Base-by-base conservation (phyloP, 768 basidiomycete genomes). In the Crucibulum laeve region DNA sequence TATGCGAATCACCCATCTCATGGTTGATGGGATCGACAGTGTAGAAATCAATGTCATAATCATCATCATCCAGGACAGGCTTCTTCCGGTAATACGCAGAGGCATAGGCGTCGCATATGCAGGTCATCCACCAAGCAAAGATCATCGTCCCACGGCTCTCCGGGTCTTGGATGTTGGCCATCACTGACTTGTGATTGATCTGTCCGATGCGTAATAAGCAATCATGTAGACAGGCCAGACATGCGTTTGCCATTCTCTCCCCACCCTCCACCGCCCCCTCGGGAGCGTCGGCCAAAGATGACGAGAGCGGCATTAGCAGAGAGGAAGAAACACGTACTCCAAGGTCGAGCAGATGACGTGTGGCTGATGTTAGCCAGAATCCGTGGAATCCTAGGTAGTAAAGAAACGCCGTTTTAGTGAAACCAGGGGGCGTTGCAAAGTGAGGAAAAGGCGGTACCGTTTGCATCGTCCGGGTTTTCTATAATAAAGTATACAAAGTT, bases 61-160 rank as follows among this genome's bases (percentile, higher is more conserved):
- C 89, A 48, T 88, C 84, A 52, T 91, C 90, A 58, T 90, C 87
- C 69, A 93, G 69, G 53, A 85, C 73, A 5, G 91, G 90, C 63
- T 91, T 91, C 49, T 84, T 75, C 48, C 90, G 79, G 65, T 91
- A 90, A 62, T 91, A 92, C 24, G 82, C 81, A 23, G 89, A 78
- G 21, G 80, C 79, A 64, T 86, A 91, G 5, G 90, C 88, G 55
- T 96, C 93, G 25, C 79, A 74, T 36, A 92, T 69, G 61, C 85
- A 88, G 5, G 91, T 84, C 79, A 92, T 87, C 91, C 92, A 94
- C 86, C 91, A 93, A 1, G 91, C 85, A 56, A 91, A 92, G 40
- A 88, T 85, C 83, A 91, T 87, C 4, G 85, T 89, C 19, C 87
- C 84, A 41, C 84, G 79, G 39, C 73, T 80, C 54, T 90, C 88